phyloP scores from a whole-genome alignment of 1,284 basidiomycete species.

The Ceratobasidium sp. region DNA sequence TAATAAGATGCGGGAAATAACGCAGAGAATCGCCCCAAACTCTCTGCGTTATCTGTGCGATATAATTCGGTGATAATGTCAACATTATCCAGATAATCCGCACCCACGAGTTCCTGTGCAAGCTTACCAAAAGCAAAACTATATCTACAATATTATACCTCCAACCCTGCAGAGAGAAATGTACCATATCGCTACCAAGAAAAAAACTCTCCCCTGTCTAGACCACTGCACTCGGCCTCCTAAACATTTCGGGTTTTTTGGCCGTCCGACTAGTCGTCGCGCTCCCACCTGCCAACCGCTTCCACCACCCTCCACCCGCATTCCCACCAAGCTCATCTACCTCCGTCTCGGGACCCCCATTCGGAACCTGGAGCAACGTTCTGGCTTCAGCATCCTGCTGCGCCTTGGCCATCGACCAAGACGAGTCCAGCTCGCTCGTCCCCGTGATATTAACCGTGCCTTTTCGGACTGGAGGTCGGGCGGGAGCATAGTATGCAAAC shows the following conservation, averaged over 20 bases:
- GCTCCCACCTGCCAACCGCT: constrained; percentile 5
- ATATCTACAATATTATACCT: constrained; percentile 43
- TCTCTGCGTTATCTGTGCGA: constrained; percentile 1
- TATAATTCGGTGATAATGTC: neutral
- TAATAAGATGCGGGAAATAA: neutral
- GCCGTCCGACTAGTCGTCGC: neutral
- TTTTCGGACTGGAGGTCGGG: constrained; percentile 27
- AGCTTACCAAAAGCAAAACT: constrained; percentile 8
- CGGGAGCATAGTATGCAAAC: constrained; percentile 38
- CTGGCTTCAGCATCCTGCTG: constrained; percentile 36
- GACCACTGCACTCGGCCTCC: neutral
- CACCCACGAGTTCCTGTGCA: constrained; percentile 21
- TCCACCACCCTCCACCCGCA: constrained; percentile 32
- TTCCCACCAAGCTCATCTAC: neutral
- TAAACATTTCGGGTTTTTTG: constrained; percentile 1
- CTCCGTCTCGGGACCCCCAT: neutral
- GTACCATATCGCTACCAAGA: neutral
- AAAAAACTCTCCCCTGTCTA: neutral
- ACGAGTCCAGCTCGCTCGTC: constrained; percentile 20
- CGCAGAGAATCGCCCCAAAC: constrained; percentile 9
- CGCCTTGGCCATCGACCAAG: constrained; percentile 38
- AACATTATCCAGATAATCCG: neutral
- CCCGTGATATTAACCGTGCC: constrained; percentile 16
- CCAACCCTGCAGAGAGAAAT: constrained; percentile 29
- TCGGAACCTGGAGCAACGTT: constrained; percentile 12